Base-by-base conservation (phyloP, 2,329 filamentous ascomycete genomes). In the Trichoderma breve region DNA sequence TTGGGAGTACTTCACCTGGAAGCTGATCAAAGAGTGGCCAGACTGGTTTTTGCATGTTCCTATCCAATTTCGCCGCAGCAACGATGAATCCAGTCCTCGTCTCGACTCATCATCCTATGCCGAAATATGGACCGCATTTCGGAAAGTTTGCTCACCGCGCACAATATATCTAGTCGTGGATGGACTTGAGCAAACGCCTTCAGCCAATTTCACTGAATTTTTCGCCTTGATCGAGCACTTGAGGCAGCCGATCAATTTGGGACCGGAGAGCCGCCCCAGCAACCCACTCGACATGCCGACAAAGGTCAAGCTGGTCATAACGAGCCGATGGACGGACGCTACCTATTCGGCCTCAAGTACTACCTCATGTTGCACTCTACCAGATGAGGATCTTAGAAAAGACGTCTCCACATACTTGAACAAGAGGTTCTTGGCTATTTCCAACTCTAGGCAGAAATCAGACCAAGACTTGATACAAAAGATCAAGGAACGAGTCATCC, bases 161-260 rank as follows among this genome's bases (percentile, higher is more conserved):
- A 73, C 66, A 1, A 73, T 77, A 28, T 78, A 72, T 18, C 55
- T 78, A 15, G 71, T 78, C 12, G 62, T 77, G 15, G 76, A 78
- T 61, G 76, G 76, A 2, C 43, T 77, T 12, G 72, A 77, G 3
- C 71, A 76, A n/a, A 74, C 73, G 18, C 73, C 73, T 15, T 28
- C 39, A 1, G 28, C 36, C 4, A 47, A 70, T 24, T n/a, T 47
- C 57, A 28, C 62, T 7, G 18, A 36, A 4, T 28, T 75, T n/a
- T 71, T 72, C 14, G 21, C 58, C 26, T 36, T 28, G 11, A 9
- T 73, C 21, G 71, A 67, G n/a, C 61, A 68, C 7, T 14, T 73
- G 43, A 65, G 72, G 68, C 70, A 64, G 26, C 71, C 60, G n/a
- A 34, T 71, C 18, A 11, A 24, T 2, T 6, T 51, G 15, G 60